These are phyloP conservation scores for Sungouiella thailandica DNA, from an alignment of 805 yeast species.

Conservation along the genomic window DNA sequence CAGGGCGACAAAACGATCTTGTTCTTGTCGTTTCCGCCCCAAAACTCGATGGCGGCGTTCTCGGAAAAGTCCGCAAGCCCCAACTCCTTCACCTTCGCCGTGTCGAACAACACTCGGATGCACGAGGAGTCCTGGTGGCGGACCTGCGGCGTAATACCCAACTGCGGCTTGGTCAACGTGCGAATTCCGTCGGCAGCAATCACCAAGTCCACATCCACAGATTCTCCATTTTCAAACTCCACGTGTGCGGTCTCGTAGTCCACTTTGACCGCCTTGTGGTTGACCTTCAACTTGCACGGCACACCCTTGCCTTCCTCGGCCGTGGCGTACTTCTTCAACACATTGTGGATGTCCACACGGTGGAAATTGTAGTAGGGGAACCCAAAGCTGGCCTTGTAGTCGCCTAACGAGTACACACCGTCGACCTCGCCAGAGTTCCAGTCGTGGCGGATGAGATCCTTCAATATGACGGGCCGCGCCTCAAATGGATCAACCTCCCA, in stretches of 20 bases:
- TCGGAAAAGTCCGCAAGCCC: constrained; percentile 18
- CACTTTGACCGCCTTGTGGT: constrained; percentile 13
- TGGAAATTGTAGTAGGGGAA: constrained; percentile 24
- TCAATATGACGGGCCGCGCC: constrained; percentile 21
- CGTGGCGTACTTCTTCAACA: constrained; percentile 7
- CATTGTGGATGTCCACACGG: constrained; percentile 22
- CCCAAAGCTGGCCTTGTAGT: constrained; percentile 21
- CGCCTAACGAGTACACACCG: constrained; percentile 21
- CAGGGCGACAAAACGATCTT: constrained; percentile 22
- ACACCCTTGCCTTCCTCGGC: constrained; percentile 16
- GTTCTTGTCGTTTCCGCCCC: constrained; percentile 19
- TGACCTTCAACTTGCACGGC: constrained; percentile 18
- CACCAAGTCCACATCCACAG: constrained; percentile 19
- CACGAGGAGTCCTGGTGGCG: constrained; percentile 18
- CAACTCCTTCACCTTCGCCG: constrained; percentile 11
- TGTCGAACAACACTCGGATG: constrained; percentile 19
- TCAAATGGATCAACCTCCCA: constrained; percentile 20
- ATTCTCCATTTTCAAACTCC: constrained; percentile 20
- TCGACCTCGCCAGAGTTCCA: constrained; percentile 19
- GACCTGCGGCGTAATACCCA: constrained; percentile 16
- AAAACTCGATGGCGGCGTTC: constrained; percentile 21
- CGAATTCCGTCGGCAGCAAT: constrained; percentile 30
- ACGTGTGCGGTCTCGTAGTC: constrained; percentile 6
- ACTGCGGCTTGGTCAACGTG: constrained; percentile 16
- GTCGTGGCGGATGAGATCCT: constrained; percentile 17